Evolutionary conservation across 2,329 filamentous ascomycete species (phyloP).

Genomic region (Tolypocladium tropicale): DNA sequence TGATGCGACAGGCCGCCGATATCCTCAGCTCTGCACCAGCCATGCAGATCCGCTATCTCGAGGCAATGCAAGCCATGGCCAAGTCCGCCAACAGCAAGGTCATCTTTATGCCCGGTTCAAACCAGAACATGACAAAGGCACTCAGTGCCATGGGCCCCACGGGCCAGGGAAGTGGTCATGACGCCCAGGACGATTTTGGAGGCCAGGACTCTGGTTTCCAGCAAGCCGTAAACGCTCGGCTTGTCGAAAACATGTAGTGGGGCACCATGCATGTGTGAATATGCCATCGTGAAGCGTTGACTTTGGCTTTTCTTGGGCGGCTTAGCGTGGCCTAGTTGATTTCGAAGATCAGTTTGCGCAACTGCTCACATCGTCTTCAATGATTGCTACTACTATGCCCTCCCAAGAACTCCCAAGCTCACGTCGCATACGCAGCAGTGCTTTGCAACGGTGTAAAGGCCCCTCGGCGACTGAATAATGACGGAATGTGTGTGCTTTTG

Average conservation of each 20-base stretch:
- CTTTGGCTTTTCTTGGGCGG: slow-evolving; percentile 15
- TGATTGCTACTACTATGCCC: not conserved
- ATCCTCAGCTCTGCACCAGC: slow-evolving; percentile 85
- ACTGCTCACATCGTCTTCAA: slow-evolving; percentile 10
- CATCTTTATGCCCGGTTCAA: slow-evolving; percentile 62
- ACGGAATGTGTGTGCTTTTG: not conserved
- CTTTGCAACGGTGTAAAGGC: not conserved
- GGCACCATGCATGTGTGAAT: slow-evolving; percentile 3
- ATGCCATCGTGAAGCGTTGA: slow-evolving; percentile 16
- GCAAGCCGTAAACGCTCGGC: slow-evolving; percentile 67
- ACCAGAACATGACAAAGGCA: slow-evolving; percentile 42
- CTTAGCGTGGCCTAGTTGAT: slow-evolving; percentile 27
- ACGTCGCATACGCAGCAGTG: not conserved
- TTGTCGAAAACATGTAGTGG: slow-evolving; percentile 75
- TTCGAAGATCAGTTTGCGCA: slow-evolving; percentile 9
- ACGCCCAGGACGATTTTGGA: slow-evolving; percentile 36
- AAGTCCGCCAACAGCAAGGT: slow-evolving; percentile 86
- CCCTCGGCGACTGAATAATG: not conserved
- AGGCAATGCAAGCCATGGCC: slow-evolving; percentile 98
- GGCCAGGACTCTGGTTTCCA: slow-evolving; percentile 55
- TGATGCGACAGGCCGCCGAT: slow-evolving; percentile 89
- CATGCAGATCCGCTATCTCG: slow-evolving; percentile 97
- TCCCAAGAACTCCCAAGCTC: not conserved
- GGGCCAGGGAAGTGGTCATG: slow-evolving; percentile 28
- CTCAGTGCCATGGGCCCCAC: slow-evolving; percentile 33